Evolutionary conservation across 164 flowering plant genomes (phyloP), one percentile per base, ranked within the genome.

Genomic region (Vitis cinerea): DNA sequence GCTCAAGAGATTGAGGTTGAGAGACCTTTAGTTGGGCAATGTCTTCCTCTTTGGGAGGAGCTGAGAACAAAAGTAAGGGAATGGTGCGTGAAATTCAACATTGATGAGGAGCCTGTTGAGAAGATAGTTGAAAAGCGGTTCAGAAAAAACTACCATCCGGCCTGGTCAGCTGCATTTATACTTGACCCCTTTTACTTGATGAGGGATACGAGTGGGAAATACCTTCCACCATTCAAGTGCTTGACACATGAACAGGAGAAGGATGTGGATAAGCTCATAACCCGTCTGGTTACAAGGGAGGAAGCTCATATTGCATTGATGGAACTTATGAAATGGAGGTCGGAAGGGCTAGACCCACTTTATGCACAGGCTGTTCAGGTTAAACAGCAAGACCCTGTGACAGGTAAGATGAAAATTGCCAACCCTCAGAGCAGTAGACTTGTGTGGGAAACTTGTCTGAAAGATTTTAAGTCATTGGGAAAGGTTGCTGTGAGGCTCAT

Each of bases 281-380:
- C 86, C 11, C 65, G 89, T 68, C 61, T 88, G 51, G 85, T 81
- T 1, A 64, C 83, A 23, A 76, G 82, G 49, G 89, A 85, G 58
- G 89, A 88, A 69, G 87, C 88, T 55, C 93, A 79, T 55, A 62
- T 87, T 71, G 90, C 81, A 50, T 65, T 87, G 9, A 88, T 87
- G 89, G 90, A 87, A 83, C 82, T 87, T 63, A 88, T 88, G 90
- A 87, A 85, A 75, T 88, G 93, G 93, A 83, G 90, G 70, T 67
- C 88, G 16, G 88, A 87, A 74, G 93, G 90, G 70, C 72, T 87
- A 23, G 90, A 88, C 50, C 90, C 93, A 10, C 68, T 84, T 9
- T 88, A 88, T 77, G 93, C 90, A 1, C 83, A 70, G 57, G 89
- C 93, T n/a, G 90, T 88, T 12, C 93, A 87, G 79, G 74, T 79